Percentiles rank a stretch among this genome's conserved stretches.
Conservation (phyloP, 2,329 filamentous ascomycete genomes). For the Paraconiothyrium sp. region DNA sequence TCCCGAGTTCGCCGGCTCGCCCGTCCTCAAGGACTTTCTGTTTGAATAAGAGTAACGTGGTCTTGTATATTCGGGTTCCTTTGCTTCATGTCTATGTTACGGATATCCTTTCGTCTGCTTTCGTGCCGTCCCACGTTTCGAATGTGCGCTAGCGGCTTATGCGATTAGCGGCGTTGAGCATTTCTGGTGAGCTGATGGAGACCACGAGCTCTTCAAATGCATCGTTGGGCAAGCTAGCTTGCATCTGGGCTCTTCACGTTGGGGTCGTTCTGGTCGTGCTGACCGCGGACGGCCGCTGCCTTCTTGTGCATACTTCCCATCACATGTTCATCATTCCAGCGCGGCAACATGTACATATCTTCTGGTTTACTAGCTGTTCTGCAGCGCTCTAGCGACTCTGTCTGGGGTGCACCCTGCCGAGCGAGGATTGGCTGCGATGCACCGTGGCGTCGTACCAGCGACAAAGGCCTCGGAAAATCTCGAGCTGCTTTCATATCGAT, state of each 20-base stretch:
- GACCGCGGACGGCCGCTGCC: neutral
- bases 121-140: neutral
- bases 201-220: no score
- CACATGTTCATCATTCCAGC: neutral
- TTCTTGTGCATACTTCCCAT: neutral
- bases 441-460: slow-evolving; percentile 19
- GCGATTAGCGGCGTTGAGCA: neutral
- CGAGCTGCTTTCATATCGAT: slow-evolving; percentile 3
- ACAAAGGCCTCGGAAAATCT: slow-evolving; percentile 9
- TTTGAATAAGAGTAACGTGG: slow-evolving; percentile 63
- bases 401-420: neutral
- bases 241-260: neutral
- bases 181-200: neutral
- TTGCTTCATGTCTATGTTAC: neutral
- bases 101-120: neutral
- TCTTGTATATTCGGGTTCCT: slow-evolving; percentile 9
- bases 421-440: slow-evolving; percentile 16
- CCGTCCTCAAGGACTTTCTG: slow-evolving; percentile 89
- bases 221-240: neutral
- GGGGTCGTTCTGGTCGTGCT: neutral
- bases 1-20: slow-evolving; percentile 92
- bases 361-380: neutral
- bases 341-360: neutral
- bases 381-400: neutral
- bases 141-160: neutral